Percentiles rank a stretch among this genome's conserved stretches.
These are phyloP conservation scores for Flaveria trinervia DNA, from an alignment of 129 eudicot genomes.

Conservation along the genomic window DNA sequence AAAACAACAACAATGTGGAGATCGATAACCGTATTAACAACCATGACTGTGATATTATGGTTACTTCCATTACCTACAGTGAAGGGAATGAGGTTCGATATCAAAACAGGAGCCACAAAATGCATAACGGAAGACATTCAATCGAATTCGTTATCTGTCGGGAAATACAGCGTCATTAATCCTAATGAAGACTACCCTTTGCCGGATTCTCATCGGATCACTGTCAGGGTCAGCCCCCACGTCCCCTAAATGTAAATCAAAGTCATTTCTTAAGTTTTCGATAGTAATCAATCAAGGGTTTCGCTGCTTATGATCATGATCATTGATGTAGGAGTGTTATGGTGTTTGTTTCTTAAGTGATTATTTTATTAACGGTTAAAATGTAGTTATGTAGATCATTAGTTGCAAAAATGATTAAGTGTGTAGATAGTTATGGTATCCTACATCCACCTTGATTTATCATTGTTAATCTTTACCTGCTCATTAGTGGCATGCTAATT, in stretches of 20 bases:
- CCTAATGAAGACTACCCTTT: slow-evolving; percentile 47
- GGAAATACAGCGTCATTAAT: slow-evolving; percentile 54
- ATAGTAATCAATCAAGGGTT: not conserved
- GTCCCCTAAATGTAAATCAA: not conserved
- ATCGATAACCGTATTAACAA: slow-evolving; percentile 10
- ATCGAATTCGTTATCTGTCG: slow-evolving; percentile 54
- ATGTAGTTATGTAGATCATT: too few relatives aligned
- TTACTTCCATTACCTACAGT: slow-evolving; percentile 27
- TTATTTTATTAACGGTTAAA: too few relatives aligned
- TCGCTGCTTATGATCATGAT: not conserved
- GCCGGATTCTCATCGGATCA: slow-evolving; percentile 61
- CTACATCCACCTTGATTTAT: not conserved
- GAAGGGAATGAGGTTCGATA: slow-evolving; percentile 54
- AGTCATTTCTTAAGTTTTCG: not conserved
- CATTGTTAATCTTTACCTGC: not conserved
- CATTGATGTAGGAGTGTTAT: not conserved
- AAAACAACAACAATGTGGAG: slow-evolving; percentile 23
- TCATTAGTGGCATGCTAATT: not conserved
- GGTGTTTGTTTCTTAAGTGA: not conserved
- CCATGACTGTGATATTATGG: slow-evolving; percentile 1
- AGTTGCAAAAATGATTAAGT: not conserved
- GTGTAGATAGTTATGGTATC: not conserved
- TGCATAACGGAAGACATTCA: slow-evolving; percentile 70
- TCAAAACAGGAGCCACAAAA: slow-evolving; percentile 65
- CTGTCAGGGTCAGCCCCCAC: slow-evolving; percentile 45